Evolutionary conservation across 345 rosid species (phyloP), one percentile per base, ranked within the genome.

Genomic region (Arabis alpina): DNA sequence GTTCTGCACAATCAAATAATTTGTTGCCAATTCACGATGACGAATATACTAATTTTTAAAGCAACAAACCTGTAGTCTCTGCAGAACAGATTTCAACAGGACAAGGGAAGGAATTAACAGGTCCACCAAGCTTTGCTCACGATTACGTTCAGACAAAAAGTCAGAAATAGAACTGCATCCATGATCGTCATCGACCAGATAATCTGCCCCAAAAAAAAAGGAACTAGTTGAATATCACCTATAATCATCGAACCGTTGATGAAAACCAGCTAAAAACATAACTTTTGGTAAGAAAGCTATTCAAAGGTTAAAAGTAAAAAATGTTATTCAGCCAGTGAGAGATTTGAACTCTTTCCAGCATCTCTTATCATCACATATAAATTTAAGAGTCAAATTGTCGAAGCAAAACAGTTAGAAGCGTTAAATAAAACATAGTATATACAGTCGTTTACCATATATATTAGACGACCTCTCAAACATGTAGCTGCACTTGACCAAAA

Each of bases 151-250:
- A 78, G 86, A 73, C 42, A 94, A 80, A 62, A 94, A 84, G 83
- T 94, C 99, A 79, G 96, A 91, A 54, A 96, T 87, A 71, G 97
- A 91, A 82, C 91, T 91, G 85, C 93, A 80, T 79, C 92, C 97
- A 57, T 88, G 86, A 69, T 94, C 99, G 72, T 91, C 99, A 66
- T 94, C 99, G 58, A 94, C 89, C 66, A 94, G 96, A 84, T 94
- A 89, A 86, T 89, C 99, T 94, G 87, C 63, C 50, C 39, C 61
- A 71, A 50, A 71, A 50, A 42, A 10, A 56, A 58, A 66, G 27
- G n/a, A 62, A 78, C 30, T 53, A 74, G 55, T 44, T 66, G 51
- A 53, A 63, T 12, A 51, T 63, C 73, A 44, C 62, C 54, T 5
- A 59, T 43, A 52, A 44, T 30, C 69, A 66, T 51, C 23, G 23